Percentiles rank a stretch among this genome's conserved stretches.
These are phyloP conservation scores for Pseudogymnoascus sp. DNA, from an alignment of 2,329 filamentous ascomycete species.

Conservation along the genomic window DNA sequence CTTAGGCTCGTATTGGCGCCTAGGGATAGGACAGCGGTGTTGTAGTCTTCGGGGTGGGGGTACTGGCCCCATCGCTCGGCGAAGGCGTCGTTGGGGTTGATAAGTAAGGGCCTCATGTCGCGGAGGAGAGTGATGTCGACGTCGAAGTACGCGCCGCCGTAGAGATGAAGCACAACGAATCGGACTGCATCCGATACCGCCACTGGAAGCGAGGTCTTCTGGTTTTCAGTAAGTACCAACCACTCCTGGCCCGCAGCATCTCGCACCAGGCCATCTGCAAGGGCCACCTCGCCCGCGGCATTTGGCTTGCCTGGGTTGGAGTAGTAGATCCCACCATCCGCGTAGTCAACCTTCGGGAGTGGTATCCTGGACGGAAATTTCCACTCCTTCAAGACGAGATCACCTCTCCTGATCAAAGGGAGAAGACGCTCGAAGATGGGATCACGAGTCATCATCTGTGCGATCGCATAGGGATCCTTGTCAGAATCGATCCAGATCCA, in stretches of 20 bases:
- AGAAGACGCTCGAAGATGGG: constrained; percentile 44
- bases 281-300: constrained; percentile 26
- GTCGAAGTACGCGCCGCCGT: constrained; percentile 46
- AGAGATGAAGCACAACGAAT: constrained; percentile 45
- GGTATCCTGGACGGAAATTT: constrained; percentile 44
- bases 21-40: constrained; percentile 47
- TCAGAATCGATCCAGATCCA: constrained; percentile 47
- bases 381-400: constrained; percentile 43
- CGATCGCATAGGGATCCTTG: constrained; percentile 39
- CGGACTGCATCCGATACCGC: constrained; percentile 47
- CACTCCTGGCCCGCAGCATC: constrained; percentile 42
- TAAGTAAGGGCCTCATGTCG: constrained; percentile 44
- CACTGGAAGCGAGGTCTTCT: constrained; percentile 49
- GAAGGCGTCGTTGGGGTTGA: constrained; percentile 39
- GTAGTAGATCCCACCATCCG: constrained; percentile 41
- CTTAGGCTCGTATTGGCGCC: constrained; percentile 46
- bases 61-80: constrained; percentile 48
- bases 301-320: constrained; percentile 36
- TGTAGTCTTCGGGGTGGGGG: constrained; percentile 43
- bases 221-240: constrained; percentile 43
- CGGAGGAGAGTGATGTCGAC: constrained; percentile 47
- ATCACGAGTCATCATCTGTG: constrained; percentile 42
- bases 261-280: constrained; percentile 43
- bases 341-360: constrained; percentile 39
- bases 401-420: constrained; percentile 43